phyloP scores from a whole-genome alignment of 106 monocot species.

The Dioscorea zingiberensis region DNA sequence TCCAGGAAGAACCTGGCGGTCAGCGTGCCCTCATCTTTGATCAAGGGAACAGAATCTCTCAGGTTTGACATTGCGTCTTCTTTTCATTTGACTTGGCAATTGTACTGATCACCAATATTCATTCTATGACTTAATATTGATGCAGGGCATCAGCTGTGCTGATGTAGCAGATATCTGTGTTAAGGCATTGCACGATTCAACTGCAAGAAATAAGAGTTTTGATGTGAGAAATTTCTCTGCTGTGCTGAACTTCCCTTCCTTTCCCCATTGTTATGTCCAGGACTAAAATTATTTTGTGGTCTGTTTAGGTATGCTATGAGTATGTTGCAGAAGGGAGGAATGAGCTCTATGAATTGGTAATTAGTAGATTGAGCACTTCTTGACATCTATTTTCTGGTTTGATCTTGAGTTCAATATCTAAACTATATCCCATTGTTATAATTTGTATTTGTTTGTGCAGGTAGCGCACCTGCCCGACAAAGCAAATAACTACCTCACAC shows the following conservation, averaged over 20 bases:
- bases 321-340: slow-evolving; percentile 79
- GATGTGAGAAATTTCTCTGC: slow-evolving; percentile 41
- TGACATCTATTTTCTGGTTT: neutral
- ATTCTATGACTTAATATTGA: neutral
- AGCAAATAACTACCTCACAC: slow-evolving; percentile 97
- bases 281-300: neutral
- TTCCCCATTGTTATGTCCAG: neutral
- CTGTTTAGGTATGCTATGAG: slow-evolving; percentile 81
- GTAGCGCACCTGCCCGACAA: slow-evolving; percentile 99
- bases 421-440: neutral
- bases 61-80: slow-evolving; percentile 25
- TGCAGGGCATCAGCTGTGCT: slow-evolving; percentile 92
- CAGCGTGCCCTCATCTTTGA: slow-evolving; percentile 97
- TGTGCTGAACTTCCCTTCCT: neutral
- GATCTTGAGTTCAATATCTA: neutral
- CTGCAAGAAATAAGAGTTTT: slow-evolving; percentile 98
- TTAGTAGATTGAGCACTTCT: neutral
- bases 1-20: slow-evolving; percentile 97
- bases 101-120: neutral
- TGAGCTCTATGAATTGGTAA: slow-evolving; percentile 93
- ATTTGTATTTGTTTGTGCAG: slow-evolving; percentile 25
- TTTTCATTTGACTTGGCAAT: neutral
- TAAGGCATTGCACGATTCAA: slow-evolving; percentile 93
- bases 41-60: slow-evolving; percentile 96
- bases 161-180: slow-evolving; percentile 99